Percentiles rank a stretch among this genome's conserved stretches.
Conservation (phyloP, 1,284 basidiomycete species). For the Inonotus obliquus region DNA sequence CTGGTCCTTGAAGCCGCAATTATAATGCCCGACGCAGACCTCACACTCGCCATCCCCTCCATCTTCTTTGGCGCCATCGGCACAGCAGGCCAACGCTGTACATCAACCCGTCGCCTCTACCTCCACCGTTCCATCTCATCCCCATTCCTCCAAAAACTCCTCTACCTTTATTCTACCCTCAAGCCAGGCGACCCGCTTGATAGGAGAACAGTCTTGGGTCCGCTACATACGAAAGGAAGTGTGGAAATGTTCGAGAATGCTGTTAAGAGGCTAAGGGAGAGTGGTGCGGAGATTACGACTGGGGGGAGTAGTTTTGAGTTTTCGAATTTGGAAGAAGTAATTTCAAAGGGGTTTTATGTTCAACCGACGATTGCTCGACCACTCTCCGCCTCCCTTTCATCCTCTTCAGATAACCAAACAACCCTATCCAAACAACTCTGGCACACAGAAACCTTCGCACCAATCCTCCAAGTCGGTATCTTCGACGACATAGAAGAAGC, state of each 20-base stretch:
- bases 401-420: conserved; percentile 42
- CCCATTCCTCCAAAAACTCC: conserved; percentile 71
- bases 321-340: conserved; percentile 15
- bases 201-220: conserved; percentile 74
- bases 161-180: conserved; percentile 65
- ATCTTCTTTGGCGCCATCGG: conserved; percentile 94
- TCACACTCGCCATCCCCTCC: conserved; percentile 81
- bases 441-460: conserved; percentile 83
- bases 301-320: conserved; percentile 48
- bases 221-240: conserved; percentile 71
- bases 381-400: not conserved
- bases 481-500: conserved; percentile 91
- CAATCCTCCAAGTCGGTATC: conserved; percentile 81
- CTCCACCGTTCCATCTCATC: conserved; percentile 78
- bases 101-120: conserved; percentile 86
- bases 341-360: conserved; percentile 74
- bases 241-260: conserved; percentile 65
- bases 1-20: conserved; percentile 56
- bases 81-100: conserved; percentile 93
- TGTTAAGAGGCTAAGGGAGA: conserved; percentile 56
- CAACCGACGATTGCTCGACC: conserved; percentile 82
- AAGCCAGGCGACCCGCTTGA: conserved; percentile 81
- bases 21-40: conserved; percentile 90
- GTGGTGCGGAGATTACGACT: conserved; percentile 72
- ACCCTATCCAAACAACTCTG: conserved; percentile 42